Evolutionary conservation across 1,139 yeast genomes (phyloP), one percentile per base, ranked within the genome.

Genomic region (Candida sanyaensis): DNA sequence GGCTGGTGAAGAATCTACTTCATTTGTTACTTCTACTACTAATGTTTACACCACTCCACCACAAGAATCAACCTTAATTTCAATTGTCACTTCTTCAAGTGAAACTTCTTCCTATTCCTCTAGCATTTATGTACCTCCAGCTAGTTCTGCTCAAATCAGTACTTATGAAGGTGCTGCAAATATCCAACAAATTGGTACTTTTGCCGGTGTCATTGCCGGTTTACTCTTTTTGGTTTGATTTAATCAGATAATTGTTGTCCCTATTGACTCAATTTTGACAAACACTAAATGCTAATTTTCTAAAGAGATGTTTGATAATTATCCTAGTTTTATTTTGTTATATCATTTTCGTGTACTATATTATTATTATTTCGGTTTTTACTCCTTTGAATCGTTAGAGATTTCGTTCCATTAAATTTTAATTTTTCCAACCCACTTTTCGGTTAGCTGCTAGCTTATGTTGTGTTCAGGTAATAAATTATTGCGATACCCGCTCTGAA

Each of bases 21-120:
- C 39, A 2, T 36, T 11, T 11, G 10, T 36, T 36, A 36, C 39
- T 12, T 23, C 30, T 6, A 21, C 43, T 23, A 37, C 42, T 13
- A 13, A 32, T 12, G 11, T 17, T 23, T 38, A 12, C 40, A 37
- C 45, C 12, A 48, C 46, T 23, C 24, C 39, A 8, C 46, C 44
- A 29, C 42, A 29, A 17, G 27, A 23, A 10, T 21, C 42, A 10
- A 29, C 42, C 10, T 29, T 29, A 21, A 36, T 39, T 17, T 32
- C 42, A 21, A 9, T 1, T 11, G 21, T 24, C 17, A 30, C 13
- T 29, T 11, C 24, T 21, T 39, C 42, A 2, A 29, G 6, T n/a
- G 28, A 17, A 11, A 11, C 13, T 34, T 9, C 38, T 5, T 21
- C 38, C 24, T 34, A 34, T 24, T 24, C 27, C 7, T 34, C 21